These are phyloP conservation scores for Ceratocystis lukuohia DNA, from an alignment of 2,329 filamentous ascomycete genomes.

Conservation along the genomic window DNA sequence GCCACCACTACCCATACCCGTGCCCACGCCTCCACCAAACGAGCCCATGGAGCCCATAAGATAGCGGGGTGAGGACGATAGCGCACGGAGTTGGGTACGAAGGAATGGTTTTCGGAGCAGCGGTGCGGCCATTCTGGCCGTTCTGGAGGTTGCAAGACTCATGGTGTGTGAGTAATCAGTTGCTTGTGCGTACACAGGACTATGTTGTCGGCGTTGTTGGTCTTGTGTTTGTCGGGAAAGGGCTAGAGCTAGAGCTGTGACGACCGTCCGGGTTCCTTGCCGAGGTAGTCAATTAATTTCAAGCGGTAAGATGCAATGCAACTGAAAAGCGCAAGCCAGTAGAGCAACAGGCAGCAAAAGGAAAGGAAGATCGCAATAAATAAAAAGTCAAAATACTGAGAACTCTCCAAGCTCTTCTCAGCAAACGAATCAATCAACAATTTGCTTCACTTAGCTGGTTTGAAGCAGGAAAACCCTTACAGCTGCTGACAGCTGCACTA, in stretches of 20 bases:
- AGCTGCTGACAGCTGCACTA: not conserved
- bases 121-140: slow-evolving; percentile 15
- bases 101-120: slow-evolving; percentile 2
- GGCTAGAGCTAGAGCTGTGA: not conserved
- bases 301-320: not conserved
- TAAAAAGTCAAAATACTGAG: not conserved
- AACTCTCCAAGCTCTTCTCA: not conserved
- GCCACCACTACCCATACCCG: slow-evolving; percentile 21
- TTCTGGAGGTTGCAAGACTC: slow-evolving; percentile 15
- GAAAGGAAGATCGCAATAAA: not conserved
- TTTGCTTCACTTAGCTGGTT: not conserved
- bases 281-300: not conserved
- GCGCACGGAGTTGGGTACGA: slow-evolving; percentile 13
- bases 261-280: not conserved
- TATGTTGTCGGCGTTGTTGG: slow-evolving; percentile 5
- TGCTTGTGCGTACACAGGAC: not conserved
- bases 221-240: not conserved
- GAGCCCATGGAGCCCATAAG: slow-evolving; percentile 27
- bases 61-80: slow-evolving; percentile 24
- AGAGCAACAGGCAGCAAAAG: not conserved
- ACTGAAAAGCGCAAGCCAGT: not conserved
- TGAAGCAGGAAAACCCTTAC: not conserved
- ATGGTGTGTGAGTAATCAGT: slow-evolving; percentile 3
- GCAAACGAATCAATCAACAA: not conserved
- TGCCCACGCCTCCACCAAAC: slow-evolving; percentile 15